phyloP scores from a whole-genome alignment of 192 early-diverging fungal genomes.

The Podila horticola region DNA sequence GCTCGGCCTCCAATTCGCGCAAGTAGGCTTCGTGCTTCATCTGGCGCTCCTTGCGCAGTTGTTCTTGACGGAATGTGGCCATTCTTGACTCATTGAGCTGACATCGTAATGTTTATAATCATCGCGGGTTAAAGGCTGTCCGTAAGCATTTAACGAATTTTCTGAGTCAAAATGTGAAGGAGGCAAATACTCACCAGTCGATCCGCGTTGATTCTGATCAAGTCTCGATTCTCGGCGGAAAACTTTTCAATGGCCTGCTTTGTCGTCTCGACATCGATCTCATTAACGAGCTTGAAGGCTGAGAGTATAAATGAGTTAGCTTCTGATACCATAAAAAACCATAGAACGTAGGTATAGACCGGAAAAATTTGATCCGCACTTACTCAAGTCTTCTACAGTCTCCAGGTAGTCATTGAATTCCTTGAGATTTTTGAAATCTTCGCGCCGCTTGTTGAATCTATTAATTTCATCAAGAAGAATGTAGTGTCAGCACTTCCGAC shows the following conservation, averaged over 20 bases:
- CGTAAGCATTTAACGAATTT: neutral
- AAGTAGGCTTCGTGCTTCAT: constrained; percentile 75
- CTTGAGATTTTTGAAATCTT: constrained; percentile 82
- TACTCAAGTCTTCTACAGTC: constrained; percentile 87
- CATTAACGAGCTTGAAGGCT: constrained; percentile 88
- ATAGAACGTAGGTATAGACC: neutral
- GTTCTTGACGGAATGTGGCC: constrained; percentile 56
- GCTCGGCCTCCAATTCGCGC: constrained; percentile 77
- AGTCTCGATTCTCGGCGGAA: constrained; percentile 80
- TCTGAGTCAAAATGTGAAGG: neutral
- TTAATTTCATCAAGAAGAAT: neutral
- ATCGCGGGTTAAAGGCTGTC: neutral
- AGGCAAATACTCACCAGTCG: constrained; percentile 60
- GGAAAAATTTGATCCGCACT: constrained; percentile 20
- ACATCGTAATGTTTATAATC: constrained; percentile 21
- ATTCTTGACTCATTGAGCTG: constrained; percentile 69
- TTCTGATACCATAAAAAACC: neutral
- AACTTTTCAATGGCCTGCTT: constrained; percentile 81
- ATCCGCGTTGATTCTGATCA: constrained; percentile 77
- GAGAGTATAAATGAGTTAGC: neutral
- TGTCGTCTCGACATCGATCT: constrained; percentile 86
- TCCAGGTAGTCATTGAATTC: constrained; percentile 94
- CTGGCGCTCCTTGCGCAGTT: constrained; percentile 60
- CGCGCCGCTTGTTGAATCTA: constrained; percentile 91
- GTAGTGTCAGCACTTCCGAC: neutral